phyloP scores from a whole-genome alignment of 1,284 basidiomycete genomes.

The Blastosporella zonata region DNA sequence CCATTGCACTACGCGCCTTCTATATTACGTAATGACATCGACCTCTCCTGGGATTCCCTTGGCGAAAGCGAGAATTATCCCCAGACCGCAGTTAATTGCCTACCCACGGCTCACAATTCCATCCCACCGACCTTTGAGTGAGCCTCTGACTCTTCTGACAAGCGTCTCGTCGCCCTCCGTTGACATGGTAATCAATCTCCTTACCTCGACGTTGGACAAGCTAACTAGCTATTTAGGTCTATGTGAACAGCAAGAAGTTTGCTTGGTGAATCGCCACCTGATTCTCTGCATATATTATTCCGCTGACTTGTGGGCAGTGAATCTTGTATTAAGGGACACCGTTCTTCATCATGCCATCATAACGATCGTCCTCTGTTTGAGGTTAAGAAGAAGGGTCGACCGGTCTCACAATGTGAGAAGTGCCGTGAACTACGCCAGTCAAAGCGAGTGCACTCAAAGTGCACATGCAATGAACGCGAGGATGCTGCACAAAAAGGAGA shows the following conservation, averaged over 20 bases:
- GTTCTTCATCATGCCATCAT: conserved; percentile 80
- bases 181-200: conserved; percentile 18
- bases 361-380: conserved; percentile 80
- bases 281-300: neutral
- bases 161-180: neutral
- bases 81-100: neutral
- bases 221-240: conserved; percentile 45
- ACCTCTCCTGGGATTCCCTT: too few relatives aligned
- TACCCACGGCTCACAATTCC: too few relatives aligned
- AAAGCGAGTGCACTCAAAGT: conserved; percentile 72
- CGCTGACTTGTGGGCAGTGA: conserved; percentile 45
- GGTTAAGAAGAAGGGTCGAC: conserved; percentile 84
- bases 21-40: too few relatives aligned
- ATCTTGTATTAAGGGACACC: conserved; percentile 87
- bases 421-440: conserved; percentile 76
- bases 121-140: neutral
- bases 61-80: too few relatives aligned
- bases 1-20: too few relatives aligned
- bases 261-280: conserved; percentile 54
- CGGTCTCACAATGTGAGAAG: conserved; percentile 78
- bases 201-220: neutral
- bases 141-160: neutral
- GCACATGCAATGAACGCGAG: conserved; percentile 52
- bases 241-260: conserved; percentile 80
- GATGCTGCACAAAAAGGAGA: conserved; percentile 33